A percentile compares a stretch with the other conserved stretches of the same genome.
phyloP scores from a whole-genome alignment of 73 alveolate genomes.

The Blepharisma japonicum region DNA sequence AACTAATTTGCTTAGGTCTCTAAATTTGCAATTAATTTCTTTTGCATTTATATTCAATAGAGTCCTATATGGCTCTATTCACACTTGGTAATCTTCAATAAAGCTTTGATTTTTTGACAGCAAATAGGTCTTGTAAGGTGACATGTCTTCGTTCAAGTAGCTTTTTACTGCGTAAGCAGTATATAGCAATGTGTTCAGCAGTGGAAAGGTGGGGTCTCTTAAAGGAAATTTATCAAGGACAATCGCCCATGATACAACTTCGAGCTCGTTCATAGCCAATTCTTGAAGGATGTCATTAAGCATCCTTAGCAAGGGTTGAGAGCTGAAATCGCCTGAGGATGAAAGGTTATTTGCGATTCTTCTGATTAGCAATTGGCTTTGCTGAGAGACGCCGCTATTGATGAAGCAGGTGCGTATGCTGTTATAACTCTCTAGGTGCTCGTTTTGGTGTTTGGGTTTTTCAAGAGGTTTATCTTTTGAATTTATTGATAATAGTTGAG shows the following conservation, averaged over 20 bases:
- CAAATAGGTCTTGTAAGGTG: not conserved
- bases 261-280: conserved; percentile 6
- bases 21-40: not conserved
- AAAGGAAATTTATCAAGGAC: not conserved
- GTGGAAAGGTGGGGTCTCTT: not conserved
- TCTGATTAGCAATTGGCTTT: not conserved
- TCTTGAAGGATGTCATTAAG: not conserved
- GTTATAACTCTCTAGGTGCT: not conserved
- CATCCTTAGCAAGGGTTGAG: conserved; percentile 8
- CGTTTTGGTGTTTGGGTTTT: not conserved
- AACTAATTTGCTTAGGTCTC: conserved; percentile 7
- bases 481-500: not conserved
- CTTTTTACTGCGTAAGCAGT: conserved; percentile 16
- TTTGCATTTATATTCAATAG: not conserved
- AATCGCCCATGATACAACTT: not conserved
- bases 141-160: not conserved
- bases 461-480: not conserved
- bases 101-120: not conserved
- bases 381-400: conserved; percentile 11
- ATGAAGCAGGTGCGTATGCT: not conserved
- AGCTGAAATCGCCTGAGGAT: not conserved
- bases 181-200: not conserved
- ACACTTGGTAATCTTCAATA: conserved; percentile 1
- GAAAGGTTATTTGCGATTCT: not conserved
- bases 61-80: not conserved